Evolutionary conservation across 2,329 filamentous ascomycete genomes (phyloP).

Genomic region (Fonsecaea pedrosoi): DNA sequence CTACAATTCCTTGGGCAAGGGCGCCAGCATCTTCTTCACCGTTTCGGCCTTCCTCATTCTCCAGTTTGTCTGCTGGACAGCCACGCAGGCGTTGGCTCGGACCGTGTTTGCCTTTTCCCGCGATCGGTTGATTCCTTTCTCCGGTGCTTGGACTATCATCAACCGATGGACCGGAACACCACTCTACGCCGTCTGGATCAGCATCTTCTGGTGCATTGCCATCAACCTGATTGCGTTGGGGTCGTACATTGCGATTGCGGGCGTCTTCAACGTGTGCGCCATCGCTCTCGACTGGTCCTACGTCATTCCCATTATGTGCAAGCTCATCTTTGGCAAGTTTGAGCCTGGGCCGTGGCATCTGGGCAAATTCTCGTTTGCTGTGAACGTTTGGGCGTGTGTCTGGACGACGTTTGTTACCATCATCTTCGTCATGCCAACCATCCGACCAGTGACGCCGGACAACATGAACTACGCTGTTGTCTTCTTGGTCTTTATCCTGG

Average conservation of each 20-base stretch:
- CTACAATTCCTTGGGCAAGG: conserved; percentile 63
- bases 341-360: conserved; percentile 61
- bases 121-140: conserved; percentile 58
- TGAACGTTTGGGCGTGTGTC: conserved; percentile 58
- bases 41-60: conserved; percentile 64
- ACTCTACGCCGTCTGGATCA: conserved; percentile 63
- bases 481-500: conserved; percentile 56
- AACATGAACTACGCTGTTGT: conserved; percentile 65
- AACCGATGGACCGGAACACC: conserved; percentile 59
- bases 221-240: conserved; percentile 67
- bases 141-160: conserved; percentile 58
- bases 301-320: conserved; percentile 63
- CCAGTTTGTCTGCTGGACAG: conserved; percentile 66
- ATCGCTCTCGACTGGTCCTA: conserved; percentile 59
- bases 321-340: conserved; percentile 58
- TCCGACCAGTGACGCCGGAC: conserved; percentile 53
- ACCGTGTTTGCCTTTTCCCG: conserved; percentile 64
- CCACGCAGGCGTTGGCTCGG: conserved; percentile 60
- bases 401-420: conserved; percentile 63
- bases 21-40: conserved; percentile 61
- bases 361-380: conserved; percentile 49
- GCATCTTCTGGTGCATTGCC: conserved; percentile 60
- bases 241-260: conserved; percentile 57
- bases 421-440: conserved; percentile 62
- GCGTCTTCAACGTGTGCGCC: conserved; percentile 55